Base-by-base conservation (phyloP, 495 filamentous ascomycete species). In the Daldinia loculata region DNA sequence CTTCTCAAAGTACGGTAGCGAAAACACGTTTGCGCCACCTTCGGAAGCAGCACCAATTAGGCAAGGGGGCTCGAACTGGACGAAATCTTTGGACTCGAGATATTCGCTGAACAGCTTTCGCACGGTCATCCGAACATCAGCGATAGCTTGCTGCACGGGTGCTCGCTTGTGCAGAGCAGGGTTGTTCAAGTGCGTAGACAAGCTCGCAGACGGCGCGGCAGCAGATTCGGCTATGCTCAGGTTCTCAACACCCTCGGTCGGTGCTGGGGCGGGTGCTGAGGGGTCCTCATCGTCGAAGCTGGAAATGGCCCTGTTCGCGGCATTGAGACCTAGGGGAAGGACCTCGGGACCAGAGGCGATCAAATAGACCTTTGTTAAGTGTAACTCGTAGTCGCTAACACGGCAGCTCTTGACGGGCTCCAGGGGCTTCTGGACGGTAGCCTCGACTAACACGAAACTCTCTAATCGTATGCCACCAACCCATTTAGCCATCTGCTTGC, bases 401-500 rank as follows among this genome's bases (percentile, higher is more conserved):
- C 86, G 89, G 24, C 91, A 91, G 60, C 90, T 92, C 75, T 92
- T 93, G 71, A 98, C 91, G 6, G 90, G 89, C 66, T 94, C 92
- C 22, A 90, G 83, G 3, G 94, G 91, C 83, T 91, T 90, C 84
- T 93, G 86, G 11, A 98, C 90, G 14, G 86, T 81, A 60, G 92
- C 95, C 66, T 95, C 91, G 55, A 97, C 90, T 59, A 89, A 80
- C 19, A 98, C 91, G 62, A 92, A 92, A 66, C 90, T 93, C 82
- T 98, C 95, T 43, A 89, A 84, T 77, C 91, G 92, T 73, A 98
- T 83, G 50, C 84, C 86, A 56, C 87, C 88, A 36, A 89, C 87
- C 86, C 90, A 99, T 82, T 98, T 98, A 71, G 96, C 92, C 96
- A 99, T 99, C 83, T 94, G 94, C 71, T 85, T 86, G 72, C 84